phyloP scores from a whole-genome alignment of 768 basidiomycete species.

The Hygrophorus pudorinus region DNA sequence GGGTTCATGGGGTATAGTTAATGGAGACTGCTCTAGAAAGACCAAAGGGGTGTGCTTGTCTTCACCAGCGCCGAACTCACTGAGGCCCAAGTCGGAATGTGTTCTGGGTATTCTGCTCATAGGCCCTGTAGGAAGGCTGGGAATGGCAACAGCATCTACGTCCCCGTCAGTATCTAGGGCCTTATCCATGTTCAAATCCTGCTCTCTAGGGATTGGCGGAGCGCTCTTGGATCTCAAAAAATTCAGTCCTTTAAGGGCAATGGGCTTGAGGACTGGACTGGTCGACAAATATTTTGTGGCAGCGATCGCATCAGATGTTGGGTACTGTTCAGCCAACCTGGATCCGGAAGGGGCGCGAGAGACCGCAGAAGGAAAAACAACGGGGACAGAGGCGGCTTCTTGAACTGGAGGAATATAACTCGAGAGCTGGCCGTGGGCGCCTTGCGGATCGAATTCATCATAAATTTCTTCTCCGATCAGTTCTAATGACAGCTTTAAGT shows the following conservation, averaged over 20 bases:
- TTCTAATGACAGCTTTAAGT: constrained; percentile 33
- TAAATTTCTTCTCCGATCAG: constrained; percentile 91
- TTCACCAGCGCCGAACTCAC: too few species aligned
- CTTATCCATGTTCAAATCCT: constrained; percentile 5
- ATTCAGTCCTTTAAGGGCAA: constrained; percentile 34
- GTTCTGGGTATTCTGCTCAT: too few species aligned
- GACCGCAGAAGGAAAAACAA: constrained; percentile 21
- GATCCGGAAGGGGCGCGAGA: constrained; percentile 10
- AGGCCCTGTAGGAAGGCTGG: neutral
- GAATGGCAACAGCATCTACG: neutral
- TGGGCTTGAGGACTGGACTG: constrained; percentile 26
- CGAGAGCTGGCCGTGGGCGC: constrained; percentile 38
- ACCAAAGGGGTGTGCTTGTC: too few species aligned
- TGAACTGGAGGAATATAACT: neutral
- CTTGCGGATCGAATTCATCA: constrained; percentile 81
- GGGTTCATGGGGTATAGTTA: too few species aligned
- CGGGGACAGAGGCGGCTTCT: neutral
- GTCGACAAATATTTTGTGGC: constrained; percentile 3
- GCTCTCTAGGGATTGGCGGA: constrained; percentile 41
- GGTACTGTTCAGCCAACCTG: neutral
- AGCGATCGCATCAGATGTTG: too few species aligned
- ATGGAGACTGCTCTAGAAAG: too few species aligned
- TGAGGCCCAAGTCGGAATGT: too few species aligned
- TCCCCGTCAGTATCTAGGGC: neutral
- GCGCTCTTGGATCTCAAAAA: constrained; percentile 50